Evolutionary conservation across 768 basidiomycete species (phyloP).

Genomic region (Tylopilus rubrobrunneus): DNA sequence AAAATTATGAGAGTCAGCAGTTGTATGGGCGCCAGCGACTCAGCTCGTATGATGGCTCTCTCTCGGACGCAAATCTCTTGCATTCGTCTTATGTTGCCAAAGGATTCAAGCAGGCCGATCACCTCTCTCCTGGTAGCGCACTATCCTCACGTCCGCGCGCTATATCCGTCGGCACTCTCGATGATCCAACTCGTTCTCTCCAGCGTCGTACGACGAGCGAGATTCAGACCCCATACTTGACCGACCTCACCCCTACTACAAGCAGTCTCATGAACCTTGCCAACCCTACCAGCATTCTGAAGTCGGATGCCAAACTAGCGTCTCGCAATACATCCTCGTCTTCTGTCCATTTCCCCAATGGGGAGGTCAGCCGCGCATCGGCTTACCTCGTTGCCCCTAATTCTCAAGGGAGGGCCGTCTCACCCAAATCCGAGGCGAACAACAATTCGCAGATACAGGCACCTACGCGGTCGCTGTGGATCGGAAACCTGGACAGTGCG

Average conservation of each 20-base stretch:
- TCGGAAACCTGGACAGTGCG: constrained; percentile 94
- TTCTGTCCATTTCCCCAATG: constrained; percentile 69
- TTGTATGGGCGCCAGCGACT: constrained; percentile 54
- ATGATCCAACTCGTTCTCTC: constrained; percentile 69
- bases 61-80: constrained; percentile 47
- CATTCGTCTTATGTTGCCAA: constrained; percentile 62
- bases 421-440: constrained; percentile 70
- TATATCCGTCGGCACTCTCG: constrained; percentile 84
- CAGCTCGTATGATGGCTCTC: constrained; percentile 56
- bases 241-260: constrained; percentile 44
- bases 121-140: constrained; percentile 46
- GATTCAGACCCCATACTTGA: constrained; percentile 51
- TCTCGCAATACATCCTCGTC: constrained; percentile 41
- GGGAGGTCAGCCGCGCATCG: constrained; percentile 55
- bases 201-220: constrained; percentile 63
- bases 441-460: constrained; percentile 78
- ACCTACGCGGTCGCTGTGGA: constrained; percentile 96
- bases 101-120: constrained; percentile 72
- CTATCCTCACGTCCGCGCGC: constrained; percentile 64
- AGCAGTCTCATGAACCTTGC: constrained; percentile 28
- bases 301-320: constrained; percentile 50
- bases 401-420: constrained; percentile 70
- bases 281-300: constrained; percentile 47
- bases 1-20: constrained; percentile 45
- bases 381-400: constrained; percentile 68